Base-by-base conservation (phyloP, 345 rosid genomes). In the Firmiana major region DNA sequence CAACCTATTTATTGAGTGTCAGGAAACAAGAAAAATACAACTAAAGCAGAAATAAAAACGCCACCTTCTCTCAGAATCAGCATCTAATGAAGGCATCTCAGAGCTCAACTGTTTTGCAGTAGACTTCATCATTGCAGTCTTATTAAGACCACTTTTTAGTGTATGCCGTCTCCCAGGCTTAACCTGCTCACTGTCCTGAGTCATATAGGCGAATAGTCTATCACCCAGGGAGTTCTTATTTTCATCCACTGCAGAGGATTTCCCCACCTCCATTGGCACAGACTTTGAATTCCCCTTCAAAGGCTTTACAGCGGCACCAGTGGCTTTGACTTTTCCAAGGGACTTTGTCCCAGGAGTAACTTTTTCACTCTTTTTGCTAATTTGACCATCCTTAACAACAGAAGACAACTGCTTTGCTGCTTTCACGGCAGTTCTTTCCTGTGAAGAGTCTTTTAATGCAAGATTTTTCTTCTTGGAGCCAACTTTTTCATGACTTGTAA, bases 41-140 rank as follows among this genome's bases (percentile, higher is more conserved):
- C 10, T 28, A 17, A 76, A 4, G 46, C 40, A 68, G 53, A 70
- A 72, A 48, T 64, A 78, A 21, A 53, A 51, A 8, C 49, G 57
- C 78, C 63, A 92, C 98, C 94, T 90, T 81, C 87, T 90, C 86
- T 90, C 83, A 38, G 93, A 73, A 71, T 87, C 92, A 58, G 81
- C 86, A 84, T 96, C 98, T 77, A 93, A 81, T 34, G 84, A 60
- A 68, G 77, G 85, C 28, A 81, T 63, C 55, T 77, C 86, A 73
- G 57, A 74, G 77, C 80, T 83, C 38, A 80, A 78, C 68, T 79
- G 83, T 84, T 74, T 85, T 12, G 76, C 22, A 13, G 73, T 36
- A 78, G 81, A 57, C 71, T 73, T 76, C 53, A 63, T 63, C 4
- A 64, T 36, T 45, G 43, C 77, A 38, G 74, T 58, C 72, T 79